Evolutionary conservation across 257 asterid genomes (phyloP).

Genomic region (Apocynum venetum): DNA sequence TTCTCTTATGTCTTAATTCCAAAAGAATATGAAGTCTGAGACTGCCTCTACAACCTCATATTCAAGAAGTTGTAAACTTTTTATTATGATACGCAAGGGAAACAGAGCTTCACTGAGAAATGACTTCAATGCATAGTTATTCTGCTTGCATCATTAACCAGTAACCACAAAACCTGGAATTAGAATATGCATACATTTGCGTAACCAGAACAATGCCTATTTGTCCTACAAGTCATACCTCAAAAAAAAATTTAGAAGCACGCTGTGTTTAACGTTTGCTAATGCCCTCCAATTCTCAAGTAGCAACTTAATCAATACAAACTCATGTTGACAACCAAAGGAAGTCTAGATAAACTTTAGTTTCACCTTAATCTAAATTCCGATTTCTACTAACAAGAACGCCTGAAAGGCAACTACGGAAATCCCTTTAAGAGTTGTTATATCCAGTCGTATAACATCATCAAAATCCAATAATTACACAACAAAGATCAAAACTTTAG

Average conservation of each 20-base stretch:
- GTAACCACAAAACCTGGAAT: not conserved
- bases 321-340: not conserved
- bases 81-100: not conserved
- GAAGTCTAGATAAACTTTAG: not conserved
- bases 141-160: not conserved
- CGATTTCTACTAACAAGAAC: not conserved
- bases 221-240: not conserved
- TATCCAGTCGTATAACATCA: not conserved
- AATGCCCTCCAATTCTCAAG: not conserved
- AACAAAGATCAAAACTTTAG: not conserved
- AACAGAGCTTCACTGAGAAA: not conserved
- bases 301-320: not conserved
- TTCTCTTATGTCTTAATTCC: not conserved
- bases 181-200: not conserved
- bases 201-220: not conserved
- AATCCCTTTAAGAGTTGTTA: not conserved
- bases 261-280: not conserved
- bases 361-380: not conserved
- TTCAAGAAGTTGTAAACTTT: not conserved
- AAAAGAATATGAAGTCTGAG: not conserved
- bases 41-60: not conserved
- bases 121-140: not conserved
- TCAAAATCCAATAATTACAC: not conserved
- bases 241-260: not conserved
- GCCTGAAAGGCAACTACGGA: not conserved